Evolutionary conservation across 805 yeast species (phyloP).

Genomic region (Wickerhamia fluorescens): DNA sequence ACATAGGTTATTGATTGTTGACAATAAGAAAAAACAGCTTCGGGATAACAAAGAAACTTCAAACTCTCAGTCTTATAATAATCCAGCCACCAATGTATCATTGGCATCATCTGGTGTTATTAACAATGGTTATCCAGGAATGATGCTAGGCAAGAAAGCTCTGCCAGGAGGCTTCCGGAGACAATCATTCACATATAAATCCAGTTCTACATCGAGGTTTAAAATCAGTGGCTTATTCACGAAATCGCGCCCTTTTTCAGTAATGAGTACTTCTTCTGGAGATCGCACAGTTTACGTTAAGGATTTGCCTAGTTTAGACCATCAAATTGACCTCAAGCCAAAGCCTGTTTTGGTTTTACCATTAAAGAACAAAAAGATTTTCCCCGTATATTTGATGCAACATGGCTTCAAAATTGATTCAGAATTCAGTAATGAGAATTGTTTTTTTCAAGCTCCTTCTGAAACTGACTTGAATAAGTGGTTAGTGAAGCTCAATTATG

Average conservation of each 20-base stretch:
- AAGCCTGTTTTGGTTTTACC: constrained; percentile 47
- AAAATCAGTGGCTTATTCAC: constrained; percentile 52
- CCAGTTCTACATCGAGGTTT: constrained; percentile 34
- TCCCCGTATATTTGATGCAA: constrained; percentile 47
- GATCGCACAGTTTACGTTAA: constrained; percentile 43
- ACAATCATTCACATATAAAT: constrained; percentile 34
- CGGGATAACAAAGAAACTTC: constrained; percentile 11
- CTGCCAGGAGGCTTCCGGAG: constrained; percentile 25
- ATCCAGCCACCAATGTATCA: no score
- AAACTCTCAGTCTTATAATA: no score
- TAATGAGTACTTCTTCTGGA: constrained; percentile 32
- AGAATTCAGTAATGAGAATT: constrained; percentile 42
- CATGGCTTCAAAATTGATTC: constrained; percentile 43
- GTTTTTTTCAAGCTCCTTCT: constrained; percentile 57
- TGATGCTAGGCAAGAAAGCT: constrained; percentile 15
- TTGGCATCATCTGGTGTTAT: no score
- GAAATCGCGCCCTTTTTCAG: constrained; percentile 54
- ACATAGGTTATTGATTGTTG: constrained; percentile 21
- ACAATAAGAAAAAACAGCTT: constrained; percentile 25
- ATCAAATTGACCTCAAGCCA: constrained; percentile 31
- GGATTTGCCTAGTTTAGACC: constrained; percentile 53
- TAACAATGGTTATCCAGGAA: constrained; percentile 2
- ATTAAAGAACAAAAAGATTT: constrained; percentile 39
- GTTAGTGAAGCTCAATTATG: constrained; percentile 46
- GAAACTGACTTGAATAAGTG: constrained; percentile 66